Base-by-base conservation (phyloP, 1,139 yeast species). In the Neolecta irregularis region DNA sequence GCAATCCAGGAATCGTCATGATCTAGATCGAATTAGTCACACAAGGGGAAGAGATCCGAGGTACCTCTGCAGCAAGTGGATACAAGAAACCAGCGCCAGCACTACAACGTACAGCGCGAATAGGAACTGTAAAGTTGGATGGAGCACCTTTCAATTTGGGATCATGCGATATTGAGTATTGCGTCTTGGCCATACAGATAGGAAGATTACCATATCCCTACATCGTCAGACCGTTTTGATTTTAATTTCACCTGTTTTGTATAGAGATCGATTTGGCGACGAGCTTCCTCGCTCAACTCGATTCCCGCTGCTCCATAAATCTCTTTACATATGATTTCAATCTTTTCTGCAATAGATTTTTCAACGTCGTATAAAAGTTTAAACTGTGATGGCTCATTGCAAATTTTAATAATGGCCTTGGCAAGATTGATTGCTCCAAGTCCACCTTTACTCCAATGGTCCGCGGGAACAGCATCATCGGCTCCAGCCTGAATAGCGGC, bases 361-460 rank as follows among this genome's bases (percentile, higher is more conserved):
- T 66, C 65, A 45, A 72, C 72, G 38, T 76, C 62, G 36, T 73
- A 75, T 57, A 88, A 81, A 62, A 76, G 73, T 50, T 72, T 64
- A 64, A 77, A 74, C 44, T 72, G 59, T 48, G 64, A 61, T 32
- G 57, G 55, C 41, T 60, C 60, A 51, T 72, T 66, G 39, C 85
- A 69, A 29, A 91, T 88, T 44, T 66, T 64, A 48, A 81, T 70
- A 42, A 85, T 91, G 42, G 93, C 93, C 44, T 75, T 53, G 38
- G 96, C 96, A 46, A 88, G 70, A 40, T 69, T 76, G 46, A 80
- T 69, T 7, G 98, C 96, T 51, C 98, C 98, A 46, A 64, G 62
- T 48, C 98, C 98, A 62, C 98, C 98, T 62, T 80, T 80, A 60
- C 79, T 95, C 96, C 96, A 88, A 61, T 88, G 98, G 67, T 80